Conservation (phyloP, 2,329 filamentous ascomycete species). For the Parascedosporium putredinis region DNA sequence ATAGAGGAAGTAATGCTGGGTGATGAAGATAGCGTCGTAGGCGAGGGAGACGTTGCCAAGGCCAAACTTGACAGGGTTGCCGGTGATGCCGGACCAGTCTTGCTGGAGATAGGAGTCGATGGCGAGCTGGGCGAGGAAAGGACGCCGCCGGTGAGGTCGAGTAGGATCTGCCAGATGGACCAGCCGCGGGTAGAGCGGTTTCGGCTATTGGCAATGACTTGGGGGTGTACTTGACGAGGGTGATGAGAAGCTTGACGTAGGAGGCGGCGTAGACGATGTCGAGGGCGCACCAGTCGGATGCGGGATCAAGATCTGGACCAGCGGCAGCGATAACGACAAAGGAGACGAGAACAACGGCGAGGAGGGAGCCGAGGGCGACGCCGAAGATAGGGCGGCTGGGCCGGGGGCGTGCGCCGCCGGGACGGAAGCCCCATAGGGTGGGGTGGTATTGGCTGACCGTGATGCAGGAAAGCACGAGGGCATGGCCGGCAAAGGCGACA, state of each 20-base stretch:
- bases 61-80: conserved; percentile 84
- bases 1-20: conserved; percentile 83
- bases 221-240: conserved; percentile 85
- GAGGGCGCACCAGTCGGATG: conserved; percentile 47
- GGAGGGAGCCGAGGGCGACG: conserved; percentile 57
- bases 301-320: conserved; percentile 22
- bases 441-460: conserved; percentile 71
- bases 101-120: conserved; percentile 76
- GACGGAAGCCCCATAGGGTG: conserved; percentile 67
- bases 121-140: conserved; percentile 71
- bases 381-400: conserved; percentile 53
- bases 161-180: conserved; percentile 73
- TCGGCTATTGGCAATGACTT: conserved; percentile 71
- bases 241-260: conserved; percentile 82
- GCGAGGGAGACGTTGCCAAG: conserved; percentile 76
- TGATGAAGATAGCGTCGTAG: conserved; percentile 78
- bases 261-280: conserved; percentile 60
- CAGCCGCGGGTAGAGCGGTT: conserved; percentile 81
- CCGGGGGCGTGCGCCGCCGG: conserved; percentile 41
- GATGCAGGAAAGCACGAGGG: conserved; percentile 58
- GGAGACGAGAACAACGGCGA: conserved; percentile 44
- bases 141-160: conserved; percentile 74
- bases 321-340: conserved; percentile 31
- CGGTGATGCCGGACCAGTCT: conserved; percentile 84
- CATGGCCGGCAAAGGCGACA: conserved; percentile 77